phyloP scores from a whole-genome alignment of 768 basidiomycete species.

The Cantharellus anzutake region DNA sequence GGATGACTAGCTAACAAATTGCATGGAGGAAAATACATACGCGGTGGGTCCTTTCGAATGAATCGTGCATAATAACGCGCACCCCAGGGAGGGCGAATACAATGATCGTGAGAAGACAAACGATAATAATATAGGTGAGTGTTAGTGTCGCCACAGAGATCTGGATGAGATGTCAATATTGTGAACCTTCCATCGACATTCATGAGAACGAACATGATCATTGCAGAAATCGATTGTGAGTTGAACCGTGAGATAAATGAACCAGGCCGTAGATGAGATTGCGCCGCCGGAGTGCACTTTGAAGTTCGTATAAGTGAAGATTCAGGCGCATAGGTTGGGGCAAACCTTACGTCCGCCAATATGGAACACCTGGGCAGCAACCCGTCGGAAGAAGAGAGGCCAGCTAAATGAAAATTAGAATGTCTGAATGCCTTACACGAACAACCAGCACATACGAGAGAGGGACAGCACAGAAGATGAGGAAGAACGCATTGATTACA shows the following conservation, averaged over 20 bases:
- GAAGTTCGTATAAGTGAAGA: not conserved
- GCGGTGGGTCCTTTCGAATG: conserved; percentile 36
- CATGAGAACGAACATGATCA: not conserved
- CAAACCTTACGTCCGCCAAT: not conserved
- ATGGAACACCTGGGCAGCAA: not conserved
- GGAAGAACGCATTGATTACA: conserved; percentile 6
- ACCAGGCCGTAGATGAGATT: conserved; percentile 8
- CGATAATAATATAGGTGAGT: conserved; percentile 20
- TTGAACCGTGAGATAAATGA: conserved; percentile 8
- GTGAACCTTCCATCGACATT: not conserved
- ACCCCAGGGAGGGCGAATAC: conserved; percentile 32
- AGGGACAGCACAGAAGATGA: conserved; percentile 1
- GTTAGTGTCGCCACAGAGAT: conserved; percentile 1
- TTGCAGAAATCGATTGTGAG: conserved; percentile 1
- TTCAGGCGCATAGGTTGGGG: not conserved
- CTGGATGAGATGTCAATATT: not conserved
- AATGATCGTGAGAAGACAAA: conserved; percentile 29
- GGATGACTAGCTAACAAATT: not conserved
- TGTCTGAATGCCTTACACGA: too few species aligned
- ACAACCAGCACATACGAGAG: not conserved
- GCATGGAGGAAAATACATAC: not conserved
- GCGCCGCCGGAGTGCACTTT: conserved; percentile 8
- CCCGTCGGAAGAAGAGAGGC: not conserved
- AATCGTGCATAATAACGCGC: conserved; percentile 29
- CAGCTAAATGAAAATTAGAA: not conserved